phyloP scores from a whole-genome alignment of 2,329 filamentous ascomycete species.

The Nannizzia gypsea region DNA sequence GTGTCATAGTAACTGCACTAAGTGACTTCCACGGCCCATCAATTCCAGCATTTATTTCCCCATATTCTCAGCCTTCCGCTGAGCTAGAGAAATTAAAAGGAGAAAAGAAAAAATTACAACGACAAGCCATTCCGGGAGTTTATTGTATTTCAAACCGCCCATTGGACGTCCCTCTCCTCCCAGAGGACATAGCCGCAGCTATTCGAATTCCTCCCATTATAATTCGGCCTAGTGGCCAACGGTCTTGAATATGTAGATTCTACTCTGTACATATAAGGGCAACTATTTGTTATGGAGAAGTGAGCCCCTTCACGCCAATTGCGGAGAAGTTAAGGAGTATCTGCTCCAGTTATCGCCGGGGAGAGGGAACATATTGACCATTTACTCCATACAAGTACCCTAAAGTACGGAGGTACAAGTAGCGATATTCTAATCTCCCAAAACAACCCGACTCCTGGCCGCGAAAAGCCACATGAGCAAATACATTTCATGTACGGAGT shows the following conservation, averaged over 20 bases:
- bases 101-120: neutral
- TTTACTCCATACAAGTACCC: neutral
- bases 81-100: neutral
- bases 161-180: neutral
- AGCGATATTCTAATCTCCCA: neutral
- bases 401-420: neutral
- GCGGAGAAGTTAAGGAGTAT: neutral
- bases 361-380: neutral
- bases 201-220: neutral
- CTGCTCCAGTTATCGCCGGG: neutral
- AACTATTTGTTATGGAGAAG: neutral
- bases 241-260: neutral
- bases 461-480: constrained; percentile 1
- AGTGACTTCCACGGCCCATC: neutral
- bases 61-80: neutral
- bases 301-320: neutral
- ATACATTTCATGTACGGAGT: constrained; percentile 1
- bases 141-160: neutral
- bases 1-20: constrained; percentile 2
- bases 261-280: neutral
- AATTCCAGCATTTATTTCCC: neutral
- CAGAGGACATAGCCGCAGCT: neutral
- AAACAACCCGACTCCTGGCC: neutral
- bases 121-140: neutral
- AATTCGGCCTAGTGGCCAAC: neutral